Evolutionary conservation across 192 early-diverging fungal species (phyloP), one percentile per base, ranked within the genome.

Genomic region (Umbelopsis vinacea): DNA sequence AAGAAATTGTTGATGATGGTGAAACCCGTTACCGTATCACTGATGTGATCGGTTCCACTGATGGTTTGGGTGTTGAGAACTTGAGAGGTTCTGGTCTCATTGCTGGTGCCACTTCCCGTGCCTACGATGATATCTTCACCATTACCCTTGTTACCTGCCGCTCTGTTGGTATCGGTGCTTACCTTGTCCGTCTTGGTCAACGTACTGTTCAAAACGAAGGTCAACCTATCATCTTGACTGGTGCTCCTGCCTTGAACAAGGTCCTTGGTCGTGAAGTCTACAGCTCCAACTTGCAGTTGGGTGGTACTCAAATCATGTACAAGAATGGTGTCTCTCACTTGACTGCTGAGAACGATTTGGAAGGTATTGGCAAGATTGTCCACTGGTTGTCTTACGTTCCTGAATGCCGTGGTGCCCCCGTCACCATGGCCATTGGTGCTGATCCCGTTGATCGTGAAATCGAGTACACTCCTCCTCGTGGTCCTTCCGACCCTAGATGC

Each of bases 271-370:
- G 96, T 63, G 95, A 99, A 74, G 97, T 99, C 2, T 99, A 99
- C 83, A 91, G 96, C 19, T 96, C 95, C 46, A 99, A 99, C 85
- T 75, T 99, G 80, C 97, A 99, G 82, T 86, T 99, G 26, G 97
- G 97, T 68, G 97, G 97, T 54, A 98, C 96, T 26, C 96, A 97
- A 83, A 97, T 99, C 83, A 99, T 99, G 97, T 94, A 93, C 88
- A 94, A 94, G 85, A 99, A 99, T 85, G 97, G 97, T 70, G 94
- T 99, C 6, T 97, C 97, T 15, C 96, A 99, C 75, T 83, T 98
- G 80, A 95, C 95, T 4, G 96, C 95, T 26, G 89, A 96, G 71
- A 96, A 99, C 81, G 96, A 98, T 77, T 92, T 97, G 73, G 87
- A 91, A 67, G 96, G 95, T 74, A 94, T 99, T 66, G 79, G 84